Percentiles rank a stretch among this genome's conserved stretches.
phyloP scores from a whole-genome alignment of 164 flowering plant species.

The Aristolochia contorta region DNA sequence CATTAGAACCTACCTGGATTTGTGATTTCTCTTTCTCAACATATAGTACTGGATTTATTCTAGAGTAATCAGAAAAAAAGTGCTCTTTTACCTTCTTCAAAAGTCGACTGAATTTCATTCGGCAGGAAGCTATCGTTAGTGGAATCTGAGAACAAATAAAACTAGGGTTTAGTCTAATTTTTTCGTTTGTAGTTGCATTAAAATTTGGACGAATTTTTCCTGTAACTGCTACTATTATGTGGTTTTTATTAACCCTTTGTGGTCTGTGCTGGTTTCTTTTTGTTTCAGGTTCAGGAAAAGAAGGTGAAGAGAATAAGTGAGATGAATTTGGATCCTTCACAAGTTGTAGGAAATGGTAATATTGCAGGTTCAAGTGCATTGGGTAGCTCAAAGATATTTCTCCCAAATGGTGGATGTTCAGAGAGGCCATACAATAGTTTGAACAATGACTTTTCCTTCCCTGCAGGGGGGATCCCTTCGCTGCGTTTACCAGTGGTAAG shows the following conservation, averaged over 20 bases:
- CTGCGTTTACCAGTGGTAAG: constrained; percentile 94
- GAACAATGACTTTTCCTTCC: constrained; percentile 57
- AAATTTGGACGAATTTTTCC: background rate
- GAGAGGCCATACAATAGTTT: constrained; percentile 35
- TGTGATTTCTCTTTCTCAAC: too few relatives aligned
- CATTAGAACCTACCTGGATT: too few relatives aligned
- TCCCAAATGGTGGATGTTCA: constrained; percentile 65
- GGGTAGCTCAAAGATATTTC: constrained; percentile 27
- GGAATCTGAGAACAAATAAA: too few relatives aligned
- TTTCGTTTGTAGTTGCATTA: background rate
- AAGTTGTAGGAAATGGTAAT: constrained; percentile 61
- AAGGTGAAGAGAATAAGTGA: constrained; percentile 83
- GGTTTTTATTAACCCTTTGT: background rate
- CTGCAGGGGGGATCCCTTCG: constrained; percentile 72
- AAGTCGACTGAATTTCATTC: too few relatives aligned
- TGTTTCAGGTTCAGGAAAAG: constrained; percentile 89
- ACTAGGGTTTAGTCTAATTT: too few relatives aligned
- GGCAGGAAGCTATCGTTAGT: too few relatives aligned
- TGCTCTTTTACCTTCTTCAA: too few relatives aligned
- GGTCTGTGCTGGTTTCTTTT: constrained; percentile 5
- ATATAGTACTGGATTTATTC: too few relatives aligned
- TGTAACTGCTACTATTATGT: background rate
- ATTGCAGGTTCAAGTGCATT: constrained; percentile 58
- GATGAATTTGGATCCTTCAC: constrained; percentile 74
- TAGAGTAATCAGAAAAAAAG: too few relatives aligned